phyloP scores from a whole-genome alignment of 805 yeast species.

The Peterozyma xylosa region DNA sequence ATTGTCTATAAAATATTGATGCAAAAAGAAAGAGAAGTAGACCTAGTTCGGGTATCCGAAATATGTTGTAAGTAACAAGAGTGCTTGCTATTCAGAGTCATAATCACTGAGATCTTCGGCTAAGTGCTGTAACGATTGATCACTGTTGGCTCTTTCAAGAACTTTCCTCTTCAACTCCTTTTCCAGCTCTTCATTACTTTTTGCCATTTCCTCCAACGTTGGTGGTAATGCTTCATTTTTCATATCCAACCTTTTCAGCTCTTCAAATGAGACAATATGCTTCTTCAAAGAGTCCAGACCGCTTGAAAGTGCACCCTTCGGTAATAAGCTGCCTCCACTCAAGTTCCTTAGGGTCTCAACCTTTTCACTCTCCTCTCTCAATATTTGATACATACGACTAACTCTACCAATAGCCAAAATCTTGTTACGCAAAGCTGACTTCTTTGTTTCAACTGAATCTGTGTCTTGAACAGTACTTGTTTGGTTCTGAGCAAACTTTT shows the following conservation, averaged over 20 bases:
- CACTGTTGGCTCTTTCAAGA: conserved; percentile 17
- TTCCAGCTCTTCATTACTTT: conserved; percentile 37
- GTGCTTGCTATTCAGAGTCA: background rate
- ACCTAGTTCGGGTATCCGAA: no score
- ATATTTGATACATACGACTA: conserved; percentile 82
- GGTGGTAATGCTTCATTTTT: conserved; percentile 90
- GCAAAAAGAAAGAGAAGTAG: no score
- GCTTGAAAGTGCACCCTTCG: conserved; percentile 77
- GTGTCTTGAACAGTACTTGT: conserved; percentile 9
- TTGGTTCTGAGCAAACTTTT: conserved; percentile 1
- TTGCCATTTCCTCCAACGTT: conserved; percentile 44
- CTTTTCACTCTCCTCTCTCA: conserved; percentile 82
- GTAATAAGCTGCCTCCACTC: conserved; percentile 63
- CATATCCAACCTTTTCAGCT: conserved; percentile 74
- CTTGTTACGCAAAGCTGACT: conserved; percentile 64
- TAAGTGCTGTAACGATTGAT: conserved; percentile 15
- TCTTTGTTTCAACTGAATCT: conserved; percentile 22
- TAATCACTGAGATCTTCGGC: conserved; percentile 14
- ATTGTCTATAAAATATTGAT: no score
- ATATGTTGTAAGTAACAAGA: background rate
- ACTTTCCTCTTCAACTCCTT: conserved; percentile 29
- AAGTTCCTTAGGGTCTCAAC: conserved; percentile 71
- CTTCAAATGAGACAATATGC: conserved; percentile 68
- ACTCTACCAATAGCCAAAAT: conserved; percentile 95
- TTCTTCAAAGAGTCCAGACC: conserved; percentile 75